Conservation (phyloP, 148 eudicot genomes). For the Cornus suecica region DNA sequence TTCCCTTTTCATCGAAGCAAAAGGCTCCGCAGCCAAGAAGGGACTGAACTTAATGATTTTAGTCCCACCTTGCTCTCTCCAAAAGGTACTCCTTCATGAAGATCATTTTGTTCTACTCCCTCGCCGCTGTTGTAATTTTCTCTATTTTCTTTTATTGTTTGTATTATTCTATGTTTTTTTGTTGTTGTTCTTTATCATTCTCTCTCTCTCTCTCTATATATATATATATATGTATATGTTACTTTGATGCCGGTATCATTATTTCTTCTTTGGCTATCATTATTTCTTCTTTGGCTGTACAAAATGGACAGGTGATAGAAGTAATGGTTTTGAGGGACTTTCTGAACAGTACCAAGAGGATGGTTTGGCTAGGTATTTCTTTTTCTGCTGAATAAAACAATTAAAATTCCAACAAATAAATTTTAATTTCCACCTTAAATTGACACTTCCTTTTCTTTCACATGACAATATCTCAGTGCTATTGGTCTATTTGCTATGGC, state of each 20-base stretch:
- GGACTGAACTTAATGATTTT: slow-evolving; percentile 20
- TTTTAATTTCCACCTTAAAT: not conserved
- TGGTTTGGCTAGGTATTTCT: slow-evolving; percentile 56
- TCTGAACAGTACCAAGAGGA: slow-evolving; percentile 47
- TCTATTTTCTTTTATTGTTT: no score
- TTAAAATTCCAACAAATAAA: not conserved
- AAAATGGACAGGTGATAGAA: slow-evolving; percentile 39
- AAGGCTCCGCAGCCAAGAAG: slow-evolving; percentile 31
- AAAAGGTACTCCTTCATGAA: slow-evolving; percentile 29
- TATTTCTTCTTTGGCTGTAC: slow-evolving; percentile 9
- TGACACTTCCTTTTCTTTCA: slow-evolving; percentile 12
- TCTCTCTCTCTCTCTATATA: not conserved
- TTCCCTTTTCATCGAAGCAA: slow-evolving; percentile 25
- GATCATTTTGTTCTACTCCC: not conserved
- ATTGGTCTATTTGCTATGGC: slow-evolving; percentile 58
- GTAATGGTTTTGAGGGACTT: slow-evolving; percentile 27
- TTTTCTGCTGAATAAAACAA: slow-evolving; percentile 13
- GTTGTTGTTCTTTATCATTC: not conserved
- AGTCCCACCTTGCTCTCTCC: slow-evolving; percentile 40
- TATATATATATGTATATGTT: slow-evolving; percentile 6
- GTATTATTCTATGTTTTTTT: not conserved
- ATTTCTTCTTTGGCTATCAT: slow-evolving; percentile 11
- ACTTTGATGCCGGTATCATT: slow-evolving; percentile 3
- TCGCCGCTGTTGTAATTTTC: not conserved
- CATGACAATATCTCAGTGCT: slow-evolving; percentile 46